Percentiles rank a stretch among this genome's conserved stretches.
phyloP scores from a whole-genome alignment of 352 stramenopile species.

The Phytophthora podocarpi region DNA sequence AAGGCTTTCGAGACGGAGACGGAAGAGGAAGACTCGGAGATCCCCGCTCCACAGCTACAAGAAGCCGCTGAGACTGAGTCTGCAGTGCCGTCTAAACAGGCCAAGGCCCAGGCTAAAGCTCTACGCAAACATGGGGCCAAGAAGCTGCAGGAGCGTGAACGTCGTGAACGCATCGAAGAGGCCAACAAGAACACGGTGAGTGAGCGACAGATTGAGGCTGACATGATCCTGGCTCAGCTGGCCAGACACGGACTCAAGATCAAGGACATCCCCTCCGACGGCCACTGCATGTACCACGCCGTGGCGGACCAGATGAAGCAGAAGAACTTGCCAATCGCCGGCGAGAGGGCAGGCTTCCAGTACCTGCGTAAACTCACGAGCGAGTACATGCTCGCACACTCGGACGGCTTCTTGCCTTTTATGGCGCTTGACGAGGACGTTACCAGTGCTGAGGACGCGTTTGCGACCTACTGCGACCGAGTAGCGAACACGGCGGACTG shows the following conservation, averaged over 20 bases:
- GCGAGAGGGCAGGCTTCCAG: constrained; percentile 56
- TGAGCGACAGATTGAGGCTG: constrained; percentile 80
- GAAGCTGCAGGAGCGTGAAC: constrained; percentile 75
- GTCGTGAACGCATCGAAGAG: constrained; percentile 76
- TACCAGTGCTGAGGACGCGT: constrained; percentile 40
- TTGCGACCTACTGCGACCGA: constrained; percentile 92
- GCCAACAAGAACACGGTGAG: constrained; percentile 82
- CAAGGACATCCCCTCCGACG: constrained; percentile 95
- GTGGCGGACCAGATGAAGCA: constrained; percentile 92
- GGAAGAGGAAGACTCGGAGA: background rate
- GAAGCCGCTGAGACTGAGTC: background rate
- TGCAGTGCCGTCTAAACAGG: constrained; percentile 31
- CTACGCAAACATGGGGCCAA: constrained; percentile 79
- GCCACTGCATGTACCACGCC: constrained; percentile 98
- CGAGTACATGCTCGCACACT: constrained; percentile 80
- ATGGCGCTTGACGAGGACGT: constrained; percentile 70
- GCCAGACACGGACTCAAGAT: constrained; percentile 68
- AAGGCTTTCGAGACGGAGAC: constrained; percentile 30
- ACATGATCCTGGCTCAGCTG: constrained; percentile 74
- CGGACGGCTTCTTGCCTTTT: constrained; percentile 94
- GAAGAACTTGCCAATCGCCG: constrained; percentile 33
- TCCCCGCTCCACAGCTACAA: background rate
- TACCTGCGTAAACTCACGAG: constrained; percentile 73
- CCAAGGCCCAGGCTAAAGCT: constrained; percentile 78
- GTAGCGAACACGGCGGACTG: constrained; percentile 94